A percentile compares a stretch with the other conserved stretches of the same genome.
phyloP scores from a whole-genome alignment of 345 rosid species.

The Rhodamnia argentea region DNA sequence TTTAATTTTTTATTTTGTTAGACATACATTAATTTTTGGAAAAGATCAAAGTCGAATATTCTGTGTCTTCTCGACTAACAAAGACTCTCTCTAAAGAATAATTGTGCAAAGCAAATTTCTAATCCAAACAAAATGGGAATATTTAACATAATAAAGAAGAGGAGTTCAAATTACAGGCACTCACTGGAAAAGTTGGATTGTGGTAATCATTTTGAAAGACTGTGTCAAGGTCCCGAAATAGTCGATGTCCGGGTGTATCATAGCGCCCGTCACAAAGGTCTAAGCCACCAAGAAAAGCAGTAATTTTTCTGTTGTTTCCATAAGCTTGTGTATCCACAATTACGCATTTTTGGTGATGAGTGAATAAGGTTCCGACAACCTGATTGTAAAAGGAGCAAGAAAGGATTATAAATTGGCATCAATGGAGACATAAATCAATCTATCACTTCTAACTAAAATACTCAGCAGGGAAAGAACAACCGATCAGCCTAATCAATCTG shows the following conservation, averaged over 20 bases:
- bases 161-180: conserved; percentile 1
- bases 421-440: background rate
- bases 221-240: conserved; percentile 45
- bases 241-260: conserved; percentile 60
- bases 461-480: background rate
- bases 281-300: conserved; percentile 54
- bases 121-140: background rate
- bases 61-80: background rate
- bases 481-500: background rate
- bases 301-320: conserved; percentile 52
- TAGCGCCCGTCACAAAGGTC: conserved; percentile 81
- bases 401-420: background rate
- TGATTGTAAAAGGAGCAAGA: conserved; percentile 5
- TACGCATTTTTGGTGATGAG: conserved; percentile 75
- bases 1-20: background rate
- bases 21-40: background rate
- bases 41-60: background rate
- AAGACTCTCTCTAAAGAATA: background rate
- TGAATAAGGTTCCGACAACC: conserved; percentile 68
- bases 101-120: background rate
- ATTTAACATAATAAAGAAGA: background rate
- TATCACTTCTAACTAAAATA: background rate
- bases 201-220: conserved; percentile 41
- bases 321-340: conserved; percentile 57
- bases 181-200: conserved; percentile 63